These are phyloP conservation scores for Aspergillus neoniger DNA, from an alignment of 2,329 filamentous ascomycete species.

Conservation along the genomic window DNA sequence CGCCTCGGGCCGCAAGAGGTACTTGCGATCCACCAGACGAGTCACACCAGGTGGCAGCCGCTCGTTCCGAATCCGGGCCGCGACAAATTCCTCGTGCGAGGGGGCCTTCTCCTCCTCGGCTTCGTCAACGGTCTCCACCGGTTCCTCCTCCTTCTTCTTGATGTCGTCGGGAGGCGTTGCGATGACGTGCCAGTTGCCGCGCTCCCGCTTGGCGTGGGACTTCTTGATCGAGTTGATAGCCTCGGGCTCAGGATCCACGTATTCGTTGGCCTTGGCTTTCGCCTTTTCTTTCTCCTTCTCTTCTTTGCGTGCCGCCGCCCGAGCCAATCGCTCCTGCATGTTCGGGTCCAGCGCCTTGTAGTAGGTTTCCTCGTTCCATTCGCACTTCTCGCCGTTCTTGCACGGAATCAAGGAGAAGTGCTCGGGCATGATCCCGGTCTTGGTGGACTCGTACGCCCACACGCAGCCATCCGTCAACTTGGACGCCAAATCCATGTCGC, in stretches of 20 bases:
- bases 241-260: not conserved
- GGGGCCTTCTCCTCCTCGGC: slow-evolving; percentile 14
- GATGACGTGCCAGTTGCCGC: slow-evolving; percentile 25
- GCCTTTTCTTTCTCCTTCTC: slow-evolving; percentile 13
- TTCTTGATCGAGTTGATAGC: slow-evolving; percentile 5
- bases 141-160: not conserved
- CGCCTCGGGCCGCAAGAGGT: slow-evolving; percentile 64
- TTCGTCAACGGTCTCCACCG: slow-evolving; percentile 4
- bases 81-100: slow-evolving; percentile 44
- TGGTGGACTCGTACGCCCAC: slow-evolving; percentile 62
- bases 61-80: slow-evolving; percentile 43
- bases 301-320: slow-evolving; percentile 27
- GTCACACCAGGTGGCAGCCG: slow-evolving; percentile 47
- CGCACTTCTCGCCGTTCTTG: slow-evolving; percentile 45
- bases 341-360: slow-evolving; percentile 45
- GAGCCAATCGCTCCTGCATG: slow-evolving; percentile 29
- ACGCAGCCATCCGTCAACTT: slow-evolving; percentile 63
- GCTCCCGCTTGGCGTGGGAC: slow-evolving; percentile 16
- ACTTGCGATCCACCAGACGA: slow-evolving; percentile 40
- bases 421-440: slow-evolving; percentile 64
- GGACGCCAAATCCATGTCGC: slow-evolving; percentile 57
- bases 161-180: not conserved
- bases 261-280: not conserved
- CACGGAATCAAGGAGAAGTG: slow-evolving; percentile 57
- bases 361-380: slow-evolving; percentile 58